phyloP scores from a whole-genome alignment of 2,329 filamentous ascomycete genomes.

The Alternaria arborescens region DNA sequence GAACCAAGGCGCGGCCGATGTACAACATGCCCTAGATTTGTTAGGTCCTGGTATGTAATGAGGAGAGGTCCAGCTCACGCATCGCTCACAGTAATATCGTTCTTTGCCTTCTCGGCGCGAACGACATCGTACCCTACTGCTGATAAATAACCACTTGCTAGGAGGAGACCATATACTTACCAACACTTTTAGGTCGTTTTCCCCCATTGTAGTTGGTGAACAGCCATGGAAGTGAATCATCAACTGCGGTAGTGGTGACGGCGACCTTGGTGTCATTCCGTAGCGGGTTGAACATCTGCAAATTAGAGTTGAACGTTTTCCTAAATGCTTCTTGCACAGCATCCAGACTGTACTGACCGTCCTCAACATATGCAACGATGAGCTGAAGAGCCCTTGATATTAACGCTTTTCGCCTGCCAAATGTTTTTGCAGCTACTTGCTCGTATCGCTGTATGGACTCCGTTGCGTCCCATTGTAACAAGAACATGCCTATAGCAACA shows the following conservation, averaged over 20 bases:
- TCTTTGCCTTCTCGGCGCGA: background rate
- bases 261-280: slow-evolving; percentile 37
- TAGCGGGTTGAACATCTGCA: slow-evolving; percentile 41
- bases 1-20: slow-evolving; percentile 4
- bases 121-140: slow-evolving; percentile 1
- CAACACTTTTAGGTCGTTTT: slow-evolving; percentile 5
- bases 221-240: slow-evolving; percentile 28
- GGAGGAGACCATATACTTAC: background rate
- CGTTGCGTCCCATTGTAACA: slow-evolving; percentile 31
- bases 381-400: slow-evolving; percentile 23
- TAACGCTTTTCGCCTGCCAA: slow-evolving; percentile 18
- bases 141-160: background rate
- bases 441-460: slow-evolving; percentile 35
- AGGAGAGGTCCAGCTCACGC: too few species aligned
- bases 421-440: slow-evolving; percentile 33
- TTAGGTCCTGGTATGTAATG: background rate
- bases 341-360: slow-evolving; percentile 33
- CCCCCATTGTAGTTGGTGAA: slow-evolving; percentile 44
- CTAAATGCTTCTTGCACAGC: slow-evolving; percentile 37
- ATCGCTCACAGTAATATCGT: slow-evolving; percentile 4
- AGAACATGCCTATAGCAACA: slow-evolving; percentile 38
- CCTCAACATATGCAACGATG: slow-evolving; percentile 33
- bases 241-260: slow-evolving; percentile 37
- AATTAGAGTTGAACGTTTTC: slow-evolving; percentile 13
- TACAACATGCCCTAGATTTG: slow-evolving; percentile 1